A percentile compares a stretch with the other conserved stretches of the same genome.
Evolutionary conservation across 805 yeast genomes (phyloP).

Genomic region (Candida lessepsii): DNA sequence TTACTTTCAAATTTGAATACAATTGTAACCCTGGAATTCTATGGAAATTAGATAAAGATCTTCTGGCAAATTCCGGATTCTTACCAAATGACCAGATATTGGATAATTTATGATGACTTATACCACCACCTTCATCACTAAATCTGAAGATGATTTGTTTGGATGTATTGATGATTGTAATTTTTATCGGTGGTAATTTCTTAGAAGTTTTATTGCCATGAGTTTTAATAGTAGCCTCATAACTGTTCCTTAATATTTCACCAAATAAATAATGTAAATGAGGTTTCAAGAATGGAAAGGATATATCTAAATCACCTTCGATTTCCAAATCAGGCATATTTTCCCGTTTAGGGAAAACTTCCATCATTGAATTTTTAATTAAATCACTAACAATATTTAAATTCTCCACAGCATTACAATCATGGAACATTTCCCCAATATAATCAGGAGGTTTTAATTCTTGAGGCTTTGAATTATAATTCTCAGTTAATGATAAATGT

Average conservation of each 20-base stretch:
- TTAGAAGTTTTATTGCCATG: constrained; percentile 27
- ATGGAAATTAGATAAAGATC: constrained; percentile 65
- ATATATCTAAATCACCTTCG: constrained; percentile 67
- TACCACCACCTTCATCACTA: constrained; percentile 90
- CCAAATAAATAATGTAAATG: constrained; percentile 86
- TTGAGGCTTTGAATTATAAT: constrained; percentile 51
- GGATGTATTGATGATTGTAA: constrained; percentile 66
- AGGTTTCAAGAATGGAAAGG: constrained; percentile 79
- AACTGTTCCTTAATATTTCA: constrained; percentile 81
- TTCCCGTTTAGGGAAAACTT: constrained; percentile 49
- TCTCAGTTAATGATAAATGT: constrained; percentile 74
- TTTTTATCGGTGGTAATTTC: constrained; percentile 70
- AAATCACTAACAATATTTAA: constrained; percentile 52
- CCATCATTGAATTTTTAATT: constrained; percentile 52
- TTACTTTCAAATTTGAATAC: constrained; percentile 41
- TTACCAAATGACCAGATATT: constrained; percentile 89
- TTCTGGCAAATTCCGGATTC: constrained; percentile 55
- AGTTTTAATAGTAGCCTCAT: constrained; percentile 67
- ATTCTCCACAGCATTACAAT: constrained; percentile 71
- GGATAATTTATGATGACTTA: constrained; percentile 54
- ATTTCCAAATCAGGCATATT: constrained; percentile 71
- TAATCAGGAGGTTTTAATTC: constrained; percentile 51
- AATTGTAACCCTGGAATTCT: constrained; percentile 60
- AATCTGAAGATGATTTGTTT: constrained; percentile 73
- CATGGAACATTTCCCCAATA: constrained; percentile 77